phyloP scores from a whole-genome alignment of 495 filamentous ascomycete genomes.

The Viridothelium virens region DNA sequence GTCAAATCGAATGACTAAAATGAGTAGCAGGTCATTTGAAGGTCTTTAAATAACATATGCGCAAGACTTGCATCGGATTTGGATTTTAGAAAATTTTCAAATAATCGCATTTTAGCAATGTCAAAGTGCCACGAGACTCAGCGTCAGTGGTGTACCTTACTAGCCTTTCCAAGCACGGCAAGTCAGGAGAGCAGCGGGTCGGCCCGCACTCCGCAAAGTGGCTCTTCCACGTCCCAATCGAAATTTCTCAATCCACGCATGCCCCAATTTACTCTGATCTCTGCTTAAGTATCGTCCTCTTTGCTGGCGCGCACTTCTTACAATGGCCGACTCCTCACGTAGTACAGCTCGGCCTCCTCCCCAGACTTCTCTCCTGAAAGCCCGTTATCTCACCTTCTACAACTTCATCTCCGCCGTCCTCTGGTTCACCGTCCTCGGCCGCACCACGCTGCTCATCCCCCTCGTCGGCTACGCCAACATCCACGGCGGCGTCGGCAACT shows the following conservation, averaged over 20 bases:
- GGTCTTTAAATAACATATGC: too few relatives aligned
- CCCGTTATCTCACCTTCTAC: conserved; percentile 68
- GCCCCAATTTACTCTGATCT: neutral
- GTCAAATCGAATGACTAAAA: too few relatives aligned
- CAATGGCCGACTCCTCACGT: neutral
- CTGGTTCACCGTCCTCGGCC: conserved; percentile 65
- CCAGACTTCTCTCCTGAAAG: conserved; percentile 1
- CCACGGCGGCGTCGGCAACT: conserved; percentile 50
- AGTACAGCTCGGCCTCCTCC: neutral
- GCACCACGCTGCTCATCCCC: conserved; percentile 44
- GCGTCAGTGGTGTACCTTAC: too few relatives aligned
- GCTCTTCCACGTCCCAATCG: neutral
- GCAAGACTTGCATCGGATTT: too few relatives aligned
- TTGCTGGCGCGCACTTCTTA: neutral
- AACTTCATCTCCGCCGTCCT: conserved; percentile 66
- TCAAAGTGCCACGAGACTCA: too few relatives aligned
- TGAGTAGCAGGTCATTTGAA: too few relatives aligned
- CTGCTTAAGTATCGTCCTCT: neutral
- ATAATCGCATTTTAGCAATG: too few relatives aligned
- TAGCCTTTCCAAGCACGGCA: neutral
- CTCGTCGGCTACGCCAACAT: conserved; percentile 47
- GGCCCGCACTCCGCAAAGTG: neutral
- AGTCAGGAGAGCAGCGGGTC: neutral
- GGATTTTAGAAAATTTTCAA: too few relatives aligned
- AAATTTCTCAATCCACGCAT: neutral